phyloP scores from a whole-genome alignment of 805 yeast species.

The Myxozyma nipponensis region DNA sequence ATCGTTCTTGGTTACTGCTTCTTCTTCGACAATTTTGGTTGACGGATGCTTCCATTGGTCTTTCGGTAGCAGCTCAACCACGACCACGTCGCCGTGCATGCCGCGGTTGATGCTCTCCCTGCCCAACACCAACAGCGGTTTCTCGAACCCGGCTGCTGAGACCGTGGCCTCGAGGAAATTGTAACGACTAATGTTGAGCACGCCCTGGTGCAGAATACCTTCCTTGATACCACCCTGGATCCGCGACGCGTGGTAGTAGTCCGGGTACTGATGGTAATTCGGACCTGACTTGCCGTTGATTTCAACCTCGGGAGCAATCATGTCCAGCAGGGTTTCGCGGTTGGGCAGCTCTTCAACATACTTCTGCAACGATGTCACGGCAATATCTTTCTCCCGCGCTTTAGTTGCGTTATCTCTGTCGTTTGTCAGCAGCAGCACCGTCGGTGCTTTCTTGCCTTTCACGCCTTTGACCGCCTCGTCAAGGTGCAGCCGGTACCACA shows the following conservation, averaged over 20 bases:
- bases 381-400: constrained; percentile 45
- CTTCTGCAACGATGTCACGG: constrained; percentile 42
- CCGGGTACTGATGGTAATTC: constrained; percentile 63
- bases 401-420: constrained; percentile 63
- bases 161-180: constrained; percentile 87
- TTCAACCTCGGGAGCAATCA: constrained; percentile 53
- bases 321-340: constrained; percentile 69
- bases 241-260: constrained; percentile 74
- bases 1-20: constrained; percentile 52
- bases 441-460: constrained; percentile 29
- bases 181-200: constrained; percentile 72
- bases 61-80: constrained; percentile 83
- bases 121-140: constrained; percentile 79
- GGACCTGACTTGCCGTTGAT: constrained; percentile 28
- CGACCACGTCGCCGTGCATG: constrained; percentile 87
- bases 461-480: constrained; percentile 28
- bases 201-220: constrained; percentile 85
- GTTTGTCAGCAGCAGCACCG: constrained; percentile 55
- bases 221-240: constrained; percentile 85
- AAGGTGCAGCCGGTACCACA: constrained; percentile 72
- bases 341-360: constrained; percentile 70
- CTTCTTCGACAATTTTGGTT: constrained; percentile 72
- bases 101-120: constrained; percentile 82
- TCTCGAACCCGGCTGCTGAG: constrained; percentile 63
- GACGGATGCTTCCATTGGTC: constrained; percentile 86